Evolutionary conservation across 2,329 filamentous ascomycete species (phyloP), one percentile per base, ranked within the genome.

Genomic region (Septoria linicola): DNA sequence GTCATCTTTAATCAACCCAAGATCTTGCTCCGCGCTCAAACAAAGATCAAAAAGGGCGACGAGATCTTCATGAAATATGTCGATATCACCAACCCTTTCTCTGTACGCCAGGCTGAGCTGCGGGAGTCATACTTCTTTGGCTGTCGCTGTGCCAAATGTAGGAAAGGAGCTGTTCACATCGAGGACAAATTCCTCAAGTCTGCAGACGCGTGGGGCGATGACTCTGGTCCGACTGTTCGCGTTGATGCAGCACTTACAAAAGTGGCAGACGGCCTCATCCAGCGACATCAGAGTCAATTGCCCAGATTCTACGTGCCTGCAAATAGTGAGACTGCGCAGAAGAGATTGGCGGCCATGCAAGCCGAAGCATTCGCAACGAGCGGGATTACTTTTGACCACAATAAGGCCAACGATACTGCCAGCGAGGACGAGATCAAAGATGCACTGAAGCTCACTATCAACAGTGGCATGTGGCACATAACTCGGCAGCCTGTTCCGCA

Each of bases 21-120:
- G 25, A 65, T 81, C 8, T 70, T 70, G 11, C 62, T 83, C 25
- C 77, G 80, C 27, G 75, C 81, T 0, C 66, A 83, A 1, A 69
- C 68, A 10, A 71, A 75, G 0, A 81, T 85, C 53, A 65, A 70
- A 14, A 72, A 74, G 51, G 76, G 74, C 54, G 76, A 81, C 23
- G 81, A 86, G 62, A 72, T 85, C 23, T 79, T 75, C 59, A 80
- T 84, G 52, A 79, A 80, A 2, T 86, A 86, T 61, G 72, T 83
- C 54, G 82, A 85, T 59, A 71, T 71, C 30, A 81, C 77, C 0
- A 74, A 76, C 32, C 75, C 80, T 0, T 73, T 72, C 20, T 59
- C 68, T 7, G 69, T 71, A n/a, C 77, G 82, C 2, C 78, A 76
- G 55, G 66, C 66, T 2, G 77, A 82, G 58, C 72, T 85, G 1